Evolutionary conservation across 2,329 filamentous ascomycete genomes (phyloP), one percentile per base, ranked within the genome.

Genomic region (Emergomyces africanus): DNA sequence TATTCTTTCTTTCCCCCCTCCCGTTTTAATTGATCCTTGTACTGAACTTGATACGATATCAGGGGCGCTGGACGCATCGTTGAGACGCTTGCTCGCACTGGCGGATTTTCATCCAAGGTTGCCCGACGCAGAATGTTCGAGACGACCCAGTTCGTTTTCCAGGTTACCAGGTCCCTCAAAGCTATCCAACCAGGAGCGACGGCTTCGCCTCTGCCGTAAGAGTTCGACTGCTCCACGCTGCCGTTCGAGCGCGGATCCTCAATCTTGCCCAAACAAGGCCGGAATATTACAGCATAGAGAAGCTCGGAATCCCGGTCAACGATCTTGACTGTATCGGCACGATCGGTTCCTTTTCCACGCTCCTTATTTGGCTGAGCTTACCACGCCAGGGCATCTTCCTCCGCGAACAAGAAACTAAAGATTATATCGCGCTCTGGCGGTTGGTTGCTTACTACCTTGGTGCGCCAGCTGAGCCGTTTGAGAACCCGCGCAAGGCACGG

Each of bases 371-470:
- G 78, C 69, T 89, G 30, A 81, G 81, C 28, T 77, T 91, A 4
- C 88, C 88, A 0, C 78, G 86, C 0, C 88, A 91, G 72, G 88
- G 88, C 2, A 83, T 92, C 58, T 84, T 75, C 64, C 73, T 88
- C 30, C 78, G 79, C 0, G 60, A 77, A 33, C 80, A 81, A 60
- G 87, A 92, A 67, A 83, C 81, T 1, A 67, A 68, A 1, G 87
- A 90, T 66, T 91, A 89, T 68, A 77, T 89, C 50, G 86, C 87
- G 0, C 74, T 92, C 0, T 92, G 88, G 87, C 80, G 88, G 2
- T 87, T 88, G 63, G 81, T 91, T 14, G 87, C 81, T 0, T 79
- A 89, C 66, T 76, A 90, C 35, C 79, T 90, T 66, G 88, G 88
- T 14, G 83, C 83, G 6, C 88, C 87, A 0, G 81, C 81, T 1